Percentiles rank a stretch among this genome's conserved stretches.
These are phyloP conservation scores for Monascus purpureus DNA, from an alignment of 495 filamentous ascomycete species.

Conservation along the genomic window DNA sequence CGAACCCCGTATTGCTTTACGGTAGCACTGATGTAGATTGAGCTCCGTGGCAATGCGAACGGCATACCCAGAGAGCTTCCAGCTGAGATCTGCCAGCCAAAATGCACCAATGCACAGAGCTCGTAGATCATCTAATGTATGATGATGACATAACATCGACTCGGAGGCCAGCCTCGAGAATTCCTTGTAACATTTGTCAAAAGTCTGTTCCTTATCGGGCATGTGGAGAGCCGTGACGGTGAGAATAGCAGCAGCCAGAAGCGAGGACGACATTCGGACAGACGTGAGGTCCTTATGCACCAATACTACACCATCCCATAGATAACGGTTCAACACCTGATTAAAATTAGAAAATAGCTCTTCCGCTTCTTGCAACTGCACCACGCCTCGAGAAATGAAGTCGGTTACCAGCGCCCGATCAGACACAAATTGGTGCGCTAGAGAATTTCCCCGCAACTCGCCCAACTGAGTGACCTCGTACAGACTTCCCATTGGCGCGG, in stretches of 20 bases:
- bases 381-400: constrained; percentile 35
- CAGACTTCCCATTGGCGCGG: constrained; percentile 44
- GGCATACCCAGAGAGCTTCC: constrained; percentile 42
- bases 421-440: constrained; percentile 18
- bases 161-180: constrained; percentile 37
- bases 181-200: constrained; percentile 37
- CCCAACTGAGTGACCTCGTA: constrained; percentile 47
- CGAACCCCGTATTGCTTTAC: constrained; percentile 33
- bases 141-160: constrained; percentile 37
- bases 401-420: constrained; percentile 33
- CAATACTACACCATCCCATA: constrained; percentile 36
- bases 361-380: constrained; percentile 35
- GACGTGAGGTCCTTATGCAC: constrained; percentile 29
- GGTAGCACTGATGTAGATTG: constrained; percentile 35
- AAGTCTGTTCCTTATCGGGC: constrained; percentile 29
- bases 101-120: constrained; percentile 40
- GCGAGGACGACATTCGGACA: constrained; percentile 34
- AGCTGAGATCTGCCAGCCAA: constrained; percentile 41
- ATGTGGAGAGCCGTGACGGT: constrained; percentile 40
- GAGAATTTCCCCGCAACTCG: constrained; percentile 27
- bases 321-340: constrained; percentile 37
- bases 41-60: constrained; percentile 43
- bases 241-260: constrained; percentile 35
- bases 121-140: constrained; percentile 37
- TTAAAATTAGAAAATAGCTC: constrained; percentile 36